These are phyloP conservation scores for Capsella rubella DNA, from an alignment of 441 rosid genomes.

Conservation along the genomic window DNA sequence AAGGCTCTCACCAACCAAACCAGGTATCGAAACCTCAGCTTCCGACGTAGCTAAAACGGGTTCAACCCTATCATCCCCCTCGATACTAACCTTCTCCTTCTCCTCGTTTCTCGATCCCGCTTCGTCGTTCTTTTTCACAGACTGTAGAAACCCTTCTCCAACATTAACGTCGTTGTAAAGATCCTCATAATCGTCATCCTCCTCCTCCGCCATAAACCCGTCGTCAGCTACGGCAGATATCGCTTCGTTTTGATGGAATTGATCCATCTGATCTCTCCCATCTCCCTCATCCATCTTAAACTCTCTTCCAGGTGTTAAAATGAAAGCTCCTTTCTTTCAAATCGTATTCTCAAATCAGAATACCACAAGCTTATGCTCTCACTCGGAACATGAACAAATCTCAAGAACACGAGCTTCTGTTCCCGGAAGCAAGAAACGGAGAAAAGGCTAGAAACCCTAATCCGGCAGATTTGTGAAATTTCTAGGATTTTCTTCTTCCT, in stretches of 20 bases:
- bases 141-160: constrained; percentile 80
- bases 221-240: constrained; percentile 76
- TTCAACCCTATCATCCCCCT: constrained; percentile 38
- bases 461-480: constrained; percentile 42
- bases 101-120: constrained; percentile 48
- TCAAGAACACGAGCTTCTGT: not conserved
- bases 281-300: constrained; percentile 56
- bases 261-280: constrained; percentile 64
- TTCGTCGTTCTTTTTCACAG: constrained; percentile 58
- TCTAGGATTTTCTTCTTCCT: constrained; percentile 35
- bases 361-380: constrained; percentile 10
- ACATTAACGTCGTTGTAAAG: constrained; percentile 87
- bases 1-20: constrained; percentile 47
- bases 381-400: constrained; percentile 25
- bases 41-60: constrained; percentile 36
- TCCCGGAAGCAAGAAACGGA: constrained; percentile 23
- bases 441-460: constrained; percentile 42
- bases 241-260: constrained; percentile 70
- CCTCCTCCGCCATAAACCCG: constrained; percentile 70
- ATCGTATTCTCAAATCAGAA: constrained; percentile 22
- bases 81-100: constrained; percentile 34
- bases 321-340: constrained; percentile 24
- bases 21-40: constrained; percentile 48
- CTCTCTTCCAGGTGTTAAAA: not conserved
- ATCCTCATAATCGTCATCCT: constrained; percentile 89